Base-by-base conservation (phyloP, 768 basidiomycete species). In the Auriscalpium microsporum region DNA sequence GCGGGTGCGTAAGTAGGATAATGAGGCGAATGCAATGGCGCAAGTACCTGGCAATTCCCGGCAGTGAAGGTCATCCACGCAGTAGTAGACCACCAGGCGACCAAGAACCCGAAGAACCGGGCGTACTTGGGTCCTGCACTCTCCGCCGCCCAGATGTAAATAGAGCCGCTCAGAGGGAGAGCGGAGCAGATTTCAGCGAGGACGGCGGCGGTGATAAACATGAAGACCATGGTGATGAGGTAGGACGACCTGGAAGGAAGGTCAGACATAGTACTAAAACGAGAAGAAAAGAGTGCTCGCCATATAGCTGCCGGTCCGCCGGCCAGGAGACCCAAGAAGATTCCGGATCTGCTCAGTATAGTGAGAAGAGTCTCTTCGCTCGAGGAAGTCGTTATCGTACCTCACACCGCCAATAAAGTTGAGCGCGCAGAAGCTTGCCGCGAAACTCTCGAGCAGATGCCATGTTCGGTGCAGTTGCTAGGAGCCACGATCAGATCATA, bases 21-120 rank as follows among this genome's bases (percentile, higher is more conserved):
- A 7, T 28, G 28, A 28, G 28, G 28, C 28, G 28, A 2, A 4
- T 28, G 28, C 28, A 28, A 28, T 28, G 28, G 7, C 36, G 36
- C 21, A 14, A 28, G 10, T 46, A 86, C 92, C 73, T 93, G 90
- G 56, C 88, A 91, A 65, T 91, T 94, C 28, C 87, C 82, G 9
- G 93, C 93, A 42, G 83, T 78, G 62, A 94, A 95, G 0, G 93
- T 94, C 81, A 92, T 92, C 93, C 93, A 95, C n/a, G 92, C 93
- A 1, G 91, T 93, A 56, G 84, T 86, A 13, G 89, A 77, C 92
- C 92, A 95, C 87, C 89, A 95, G 34, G 92, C 92, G 14, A 94
- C 92, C 54, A 91, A 68, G 71, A 94, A 92, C 1, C 90, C 92
- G 60, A 91, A 81, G 69, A 94, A 87, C 37, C 93, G 78, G 2